phyloP scores from a whole-genome alignment of 2,329 filamentous ascomycete species.

The Bertia moriformis region DNA sequence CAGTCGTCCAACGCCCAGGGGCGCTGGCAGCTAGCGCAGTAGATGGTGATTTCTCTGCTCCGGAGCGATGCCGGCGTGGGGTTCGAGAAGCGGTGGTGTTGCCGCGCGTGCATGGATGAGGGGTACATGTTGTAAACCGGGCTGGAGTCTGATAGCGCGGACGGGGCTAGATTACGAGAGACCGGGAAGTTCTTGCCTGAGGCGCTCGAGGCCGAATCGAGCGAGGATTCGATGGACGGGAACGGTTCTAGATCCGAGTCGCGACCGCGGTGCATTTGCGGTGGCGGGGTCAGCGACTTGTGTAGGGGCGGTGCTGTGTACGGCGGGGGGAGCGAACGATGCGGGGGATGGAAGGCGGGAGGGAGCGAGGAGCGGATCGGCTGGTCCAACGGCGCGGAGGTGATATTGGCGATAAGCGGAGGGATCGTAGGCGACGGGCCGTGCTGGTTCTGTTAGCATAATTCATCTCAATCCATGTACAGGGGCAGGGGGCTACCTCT shows the following conservation, averaged over 20 bases:
- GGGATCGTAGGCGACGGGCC: neutral
- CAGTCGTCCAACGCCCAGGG: constrained; percentile 67
- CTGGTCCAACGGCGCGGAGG: neutral
- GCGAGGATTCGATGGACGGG: constrained; percentile 60
- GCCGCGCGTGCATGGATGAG: neutral
- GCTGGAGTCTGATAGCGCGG: neutral
- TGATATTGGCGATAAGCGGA: neutral
- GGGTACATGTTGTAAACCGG: neutral
- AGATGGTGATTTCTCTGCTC: constrained; percentile 70
- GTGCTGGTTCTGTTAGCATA: neutral
- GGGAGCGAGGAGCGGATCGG: constrained; percentile 18
- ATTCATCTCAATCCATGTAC: too few species aligned
- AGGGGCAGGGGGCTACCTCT: too few species aligned
- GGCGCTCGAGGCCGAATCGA: neutral
- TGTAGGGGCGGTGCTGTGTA: constrained; percentile 86
- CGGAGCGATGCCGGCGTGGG: constrained; percentile 62
- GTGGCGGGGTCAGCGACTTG: constrained; percentile 75
- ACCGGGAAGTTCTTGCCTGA: constrained; percentile 35
- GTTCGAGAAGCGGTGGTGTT: constrained; percentile 42
- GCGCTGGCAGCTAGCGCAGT: constrained; percentile 75
- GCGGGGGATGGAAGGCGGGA: constrained; percentile 48
- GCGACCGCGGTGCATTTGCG: constrained; percentile 31
- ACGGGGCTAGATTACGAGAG: neutral
- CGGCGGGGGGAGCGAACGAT: constrained; percentile 19
- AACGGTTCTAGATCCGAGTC: constrained; percentile 45